Base-by-base conservation (phyloP, 371 early-diverging fungal species). In the Dichotomocladium elegans region DNA sequence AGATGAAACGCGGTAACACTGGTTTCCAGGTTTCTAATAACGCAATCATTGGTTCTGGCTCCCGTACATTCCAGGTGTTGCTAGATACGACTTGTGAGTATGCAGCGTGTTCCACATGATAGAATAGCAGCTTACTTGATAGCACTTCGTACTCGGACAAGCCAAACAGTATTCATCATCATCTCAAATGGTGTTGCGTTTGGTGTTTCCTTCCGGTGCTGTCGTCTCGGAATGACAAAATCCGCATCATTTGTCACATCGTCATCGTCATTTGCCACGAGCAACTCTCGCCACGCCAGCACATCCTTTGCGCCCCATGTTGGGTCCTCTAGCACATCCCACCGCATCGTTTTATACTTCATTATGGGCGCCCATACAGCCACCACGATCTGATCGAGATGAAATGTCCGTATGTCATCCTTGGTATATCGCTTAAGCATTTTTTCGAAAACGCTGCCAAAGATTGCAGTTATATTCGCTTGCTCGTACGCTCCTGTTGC, bases 171-270 rank as follows among this genome's bases (percentile, higher is more conserved):
- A 60, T 85, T 88, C 67, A 93, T 63, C 79, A 93, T 78, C 24
- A 75, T 77, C 56, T 93, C 93, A 59, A 79, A 93, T 0, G 89
- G 86, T n/a, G 91, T 90, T 79, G 88, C 87, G 4, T 50, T 25
- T 33, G 49, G 21, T 51, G 21, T 44, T 45, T 47, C 51, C 42
- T 44, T 61, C 43, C 48, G 52, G 22, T 4, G 25, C 29, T 22
- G 37, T 8, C 41, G 50, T 45, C 47, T 15, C 45, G 26, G 29
- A n/a, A 24, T 35, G 29, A 30, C 14, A 12, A 12, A 34, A 25
- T 43, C 44, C 28, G 19, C 44, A 25, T 35, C 40, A 41, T 21
- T 12, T 11, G 48, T 14, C 41, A 46, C 24, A 31, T 61, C 64
- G 14, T 59, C 48, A 51, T 70, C 72, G 9, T 71, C 72, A 29